Base-by-base conservation (phyloP, 345 rosid genomes). In the Microcos paniculata region DNA sequence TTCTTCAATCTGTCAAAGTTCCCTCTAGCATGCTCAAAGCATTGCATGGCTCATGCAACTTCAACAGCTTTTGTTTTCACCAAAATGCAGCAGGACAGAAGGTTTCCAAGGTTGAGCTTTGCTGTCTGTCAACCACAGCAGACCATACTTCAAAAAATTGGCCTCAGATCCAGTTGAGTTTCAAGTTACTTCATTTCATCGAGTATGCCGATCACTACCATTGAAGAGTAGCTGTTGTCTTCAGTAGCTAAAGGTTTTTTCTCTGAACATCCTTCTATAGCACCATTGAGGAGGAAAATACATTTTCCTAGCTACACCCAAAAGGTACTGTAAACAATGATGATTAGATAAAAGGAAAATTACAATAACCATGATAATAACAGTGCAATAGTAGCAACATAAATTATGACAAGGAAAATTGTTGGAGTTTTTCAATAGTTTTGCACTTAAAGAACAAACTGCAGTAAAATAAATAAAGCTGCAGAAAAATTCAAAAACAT, bases 281-380 rank as follows among this genome's bases (percentile, higher is more conserved):
- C 80, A 56, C 66, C 74, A 62, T 33, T 14, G 19, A 82, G 35
- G 42, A 48, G 55, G 24, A 30, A 53, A 74, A 67, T 57, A 28
- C 4, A 21, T 64, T 74, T 70, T 26, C 59, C 40, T 4, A 77
- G 24, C 0, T 64, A 62, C 58, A 16, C 77, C 85, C 79, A 69
- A 21, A 75, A 58, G 14, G 62, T 26, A 13, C 8, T 16, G 68
- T 6, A n/a, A 35, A 72, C 56, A 40, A 16, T 35, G 16, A n/a
- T 26, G 19, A 58, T 12, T 5, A 58, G 18, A 58, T 58, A 14
- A 57, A 19, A 4, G 4, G n/a, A 11, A 53, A 31, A 12, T 3
- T 21, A 21, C 18, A 52, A 31, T 53, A 19, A 31, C 8, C 26
- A 31, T 15, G 19, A 57, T 30, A 3, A 33, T 6, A 46, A 28